phyloP scores from a whole-genome alignment of 768 basidiomycete genomes.

The Rhodotorula toruloides region DNA sequence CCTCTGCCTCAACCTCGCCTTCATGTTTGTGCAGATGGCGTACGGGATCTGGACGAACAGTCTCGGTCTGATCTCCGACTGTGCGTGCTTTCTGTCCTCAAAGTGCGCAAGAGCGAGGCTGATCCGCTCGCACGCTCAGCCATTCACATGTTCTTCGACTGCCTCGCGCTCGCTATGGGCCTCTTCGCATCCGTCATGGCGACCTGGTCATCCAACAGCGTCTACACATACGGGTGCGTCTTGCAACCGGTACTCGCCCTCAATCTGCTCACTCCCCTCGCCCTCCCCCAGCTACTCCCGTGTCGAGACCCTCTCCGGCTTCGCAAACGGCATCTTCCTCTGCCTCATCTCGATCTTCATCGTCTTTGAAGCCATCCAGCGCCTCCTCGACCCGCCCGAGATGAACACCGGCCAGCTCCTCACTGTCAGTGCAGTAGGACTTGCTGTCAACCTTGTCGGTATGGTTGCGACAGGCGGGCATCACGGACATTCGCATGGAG shows the following conservation, averaged over 20 bases:
- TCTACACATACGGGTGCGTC: constrained; percentile 87
- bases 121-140: constrained; percentile 54
- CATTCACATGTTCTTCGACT: constrained; percentile 99
- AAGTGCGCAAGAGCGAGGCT: not conserved
- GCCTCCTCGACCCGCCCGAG: constrained; percentile 74
- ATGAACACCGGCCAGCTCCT: constrained; percentile 94
- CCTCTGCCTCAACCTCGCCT: constrained; percentile 83
- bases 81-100: constrained; percentile 53
- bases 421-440: constrained; percentile 77
- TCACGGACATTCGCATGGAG: constrained; percentile 44
- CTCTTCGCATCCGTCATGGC: constrained; percentile 96
- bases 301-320: constrained; percentile 94
- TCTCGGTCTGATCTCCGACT: constrained; percentile 91
- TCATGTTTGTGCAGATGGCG: constrained; percentile 91
- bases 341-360: constrained; percentile 95
- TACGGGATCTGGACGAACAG: constrained; percentile 98
- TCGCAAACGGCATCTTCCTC: constrained; percentile 92
- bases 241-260: not conserved
- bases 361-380: constrained; percentile 92
- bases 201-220: constrained; percentile 89
- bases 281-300: constrained; percentile 66
- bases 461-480: constrained; percentile 89
- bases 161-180: constrained; percentile 92
- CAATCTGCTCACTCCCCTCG: constrained; percentile 9
- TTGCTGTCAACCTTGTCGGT: constrained; percentile 92